Percentiles rank a stretch among this genome's conserved stretches.
phyloP scores from a whole-genome alignment of 805 yeast genomes.

The Helenozyma baotianmanensis region DNA sequence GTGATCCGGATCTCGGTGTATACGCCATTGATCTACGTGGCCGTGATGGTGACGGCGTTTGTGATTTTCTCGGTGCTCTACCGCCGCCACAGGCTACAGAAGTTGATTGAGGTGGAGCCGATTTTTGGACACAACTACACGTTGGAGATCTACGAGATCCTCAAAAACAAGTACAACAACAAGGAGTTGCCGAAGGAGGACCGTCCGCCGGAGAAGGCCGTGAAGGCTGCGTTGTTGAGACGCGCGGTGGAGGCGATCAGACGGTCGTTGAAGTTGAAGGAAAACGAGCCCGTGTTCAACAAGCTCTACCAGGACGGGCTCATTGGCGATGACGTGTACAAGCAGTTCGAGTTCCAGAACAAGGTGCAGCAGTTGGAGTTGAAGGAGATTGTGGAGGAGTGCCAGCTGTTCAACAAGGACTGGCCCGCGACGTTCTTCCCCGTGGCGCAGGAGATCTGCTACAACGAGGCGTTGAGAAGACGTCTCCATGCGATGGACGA shows the following conservation, averaged over 20 bases:
- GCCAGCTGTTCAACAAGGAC: slow-evolving; percentile 66
- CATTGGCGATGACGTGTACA: slow-evolving; percentile 84
- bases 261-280: slow-evolving; percentile 77
- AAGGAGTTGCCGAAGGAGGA: slow-evolving; percentile 33
- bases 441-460: slow-evolving; percentile 81
- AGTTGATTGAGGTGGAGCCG: slow-evolving; percentile 59
- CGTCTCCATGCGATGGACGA: slow-evolving; percentile 49
- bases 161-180: slow-evolving; percentile 45
- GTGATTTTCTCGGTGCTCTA: slow-evolving; percentile 66
- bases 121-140: slow-evolving; percentile 69
- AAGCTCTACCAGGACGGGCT: slow-evolving; percentile 81
- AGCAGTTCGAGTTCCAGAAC: slow-evolving; percentile 71
- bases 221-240: slow-evolving; percentile 56
- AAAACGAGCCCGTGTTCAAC: slow-evolving; percentile 64
- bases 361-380: slow-evolving; percentile 80
- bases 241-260: slow-evolving; percentile 83
- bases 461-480: slow-evolving; percentile 86
- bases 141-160: slow-evolving; percentile 55
- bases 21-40: slow-evolving; percentile 76
- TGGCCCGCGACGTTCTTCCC: slow-evolving; percentile 79
- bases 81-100: slow-evolving; percentile 50
- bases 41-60: slow-evolving; percentile 61
- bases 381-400: slow-evolving; percentile 69
- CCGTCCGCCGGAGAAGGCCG: slow-evolving; percentile 71
- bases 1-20: slow-evolving; percentile 33